These are phyloP conservation scores for Alternaria burnsii DNA, from an alignment of 2,329 filamentous ascomycete species.

Conservation along the genomic window DNA sequence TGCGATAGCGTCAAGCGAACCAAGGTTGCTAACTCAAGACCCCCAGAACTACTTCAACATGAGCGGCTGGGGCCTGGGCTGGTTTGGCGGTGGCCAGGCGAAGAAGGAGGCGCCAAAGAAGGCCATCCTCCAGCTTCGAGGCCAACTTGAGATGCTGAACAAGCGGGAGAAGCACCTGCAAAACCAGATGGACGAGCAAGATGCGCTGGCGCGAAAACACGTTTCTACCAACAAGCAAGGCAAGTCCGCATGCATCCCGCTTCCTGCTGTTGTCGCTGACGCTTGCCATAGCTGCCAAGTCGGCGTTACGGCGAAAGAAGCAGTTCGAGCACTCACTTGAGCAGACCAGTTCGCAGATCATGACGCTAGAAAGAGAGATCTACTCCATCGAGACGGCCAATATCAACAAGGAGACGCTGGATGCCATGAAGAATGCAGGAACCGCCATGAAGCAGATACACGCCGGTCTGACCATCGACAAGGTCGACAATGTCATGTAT, in stretches of 20 bases:
- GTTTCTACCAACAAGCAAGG: conserved; percentile 89
- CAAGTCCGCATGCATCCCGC: conserved; percentile 62
- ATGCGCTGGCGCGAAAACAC: conserved; percentile 86
- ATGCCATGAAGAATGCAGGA: conserved; percentile 91
- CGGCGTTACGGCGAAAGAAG: conserved; percentile 93
- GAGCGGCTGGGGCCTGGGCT: conserved; percentile 66
- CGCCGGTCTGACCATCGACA: conserved; percentile 87
- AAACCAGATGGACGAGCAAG: conserved; percentile 92
- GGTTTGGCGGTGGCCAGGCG: conserved; percentile 88
- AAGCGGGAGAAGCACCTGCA: conserved; percentile 94
- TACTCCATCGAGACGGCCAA: conserved; percentile 97
- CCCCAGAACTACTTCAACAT: conserved; percentile 30
- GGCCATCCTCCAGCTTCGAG: conserved; percentile 86
- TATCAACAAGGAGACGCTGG: conserved; percentile 96
- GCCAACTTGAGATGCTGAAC: conserved; percentile 95
- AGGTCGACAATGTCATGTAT: conserved; percentile 94
- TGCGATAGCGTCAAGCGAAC: conserved; percentile 6
- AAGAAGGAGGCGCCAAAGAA: conserved; percentile 96
- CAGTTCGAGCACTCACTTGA: conserved; percentile 89
- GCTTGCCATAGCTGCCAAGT: conserved; percentile 76
- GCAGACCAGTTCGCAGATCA: conserved; percentile 88
- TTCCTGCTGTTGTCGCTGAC: conserved; percentile 3
- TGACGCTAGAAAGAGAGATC: conserved; percentile 92
- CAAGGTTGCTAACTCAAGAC: conserved; percentile 7
- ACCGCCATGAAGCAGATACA: conserved; percentile 94